Evolutionary conservation across 805 yeast species (phyloP).

Genomic region (Torulaspora maleeae): DNA sequence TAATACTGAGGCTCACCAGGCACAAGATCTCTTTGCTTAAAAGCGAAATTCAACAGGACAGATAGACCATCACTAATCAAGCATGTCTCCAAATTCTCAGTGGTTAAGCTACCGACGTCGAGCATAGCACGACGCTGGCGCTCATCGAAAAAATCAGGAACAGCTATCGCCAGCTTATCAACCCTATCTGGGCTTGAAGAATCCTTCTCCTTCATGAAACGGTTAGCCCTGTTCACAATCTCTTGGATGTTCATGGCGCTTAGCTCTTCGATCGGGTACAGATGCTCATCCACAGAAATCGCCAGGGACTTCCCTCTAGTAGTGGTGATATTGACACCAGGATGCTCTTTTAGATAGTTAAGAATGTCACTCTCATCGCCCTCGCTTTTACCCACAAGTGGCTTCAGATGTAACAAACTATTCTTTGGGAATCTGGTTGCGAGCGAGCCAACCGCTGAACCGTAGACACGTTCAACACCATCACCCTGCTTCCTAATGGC

Average conservation of each 20-base stretch:
- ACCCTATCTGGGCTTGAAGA: slow-evolving; percentile 45
- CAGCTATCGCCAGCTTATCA: slow-evolving; percentile 66
- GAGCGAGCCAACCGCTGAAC: slow-evolving; percentile 65
- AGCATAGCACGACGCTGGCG: slow-evolving; percentile 64
- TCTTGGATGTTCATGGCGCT: slow-evolving; percentile 78
- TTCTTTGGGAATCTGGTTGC: slow-evolving; percentile 70
- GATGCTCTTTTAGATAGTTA: slow-evolving; percentile 50
- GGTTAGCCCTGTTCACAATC: slow-evolving; percentile 58
- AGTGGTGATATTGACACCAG: slow-evolving; percentile 50
- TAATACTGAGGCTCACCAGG: slow-evolving; percentile 43
- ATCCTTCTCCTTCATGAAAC: slow-evolving; percentile 50
- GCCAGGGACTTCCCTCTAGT: slow-evolving; percentile 52
- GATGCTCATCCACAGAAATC: slow-evolving; percentile 46
- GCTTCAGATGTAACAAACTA: slow-evolving; percentile 63
- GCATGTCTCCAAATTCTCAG: slow-evolving; percentile 55
- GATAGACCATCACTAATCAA: slow-evolving; percentile 91
- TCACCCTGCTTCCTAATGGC: slow-evolving; percentile 49
- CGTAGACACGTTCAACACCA: slow-evolving; percentile 67
- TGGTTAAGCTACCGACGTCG: slow-evolving; percentile 59
- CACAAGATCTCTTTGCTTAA: slow-evolving; percentile 26
- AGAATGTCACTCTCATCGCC: slow-evolving; percentile 44
- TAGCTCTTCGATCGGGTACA: slow-evolving; percentile 67
- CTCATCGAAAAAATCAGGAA: slow-evolving; percentile 66
- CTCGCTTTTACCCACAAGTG: slow-evolving; percentile 58
- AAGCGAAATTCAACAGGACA: slow-evolving; percentile 74